Evolutionary conservation across 768 basidiomycete species (phyloP).

Genomic region (Boletus pseudo-olivaceus): DNA sequence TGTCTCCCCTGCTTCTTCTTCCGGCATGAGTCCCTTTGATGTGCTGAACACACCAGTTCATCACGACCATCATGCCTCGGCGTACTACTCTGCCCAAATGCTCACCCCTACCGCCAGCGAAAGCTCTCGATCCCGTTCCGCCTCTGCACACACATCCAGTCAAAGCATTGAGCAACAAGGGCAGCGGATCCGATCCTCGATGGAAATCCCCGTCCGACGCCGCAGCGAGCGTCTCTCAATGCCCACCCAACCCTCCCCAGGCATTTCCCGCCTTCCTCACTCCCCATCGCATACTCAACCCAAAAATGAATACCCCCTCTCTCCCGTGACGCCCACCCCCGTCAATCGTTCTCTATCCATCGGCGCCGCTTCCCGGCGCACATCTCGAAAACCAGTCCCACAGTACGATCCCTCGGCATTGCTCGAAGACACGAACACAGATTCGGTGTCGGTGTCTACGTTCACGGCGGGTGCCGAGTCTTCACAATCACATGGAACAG

Average conservation of each 20-base stretch:
- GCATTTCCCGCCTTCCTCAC: conserved; percentile 13
- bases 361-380: conserved; percentile 30
- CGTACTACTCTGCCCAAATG: conserved; percentile 15
- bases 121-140: conserved; percentile 6
- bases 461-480: conserved; percentile 23
- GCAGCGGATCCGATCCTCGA: conserved; percentile 31
- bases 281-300: conserved; percentile 15
- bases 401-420: conserved; percentile 39
- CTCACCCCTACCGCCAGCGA: conserved; percentile 2
- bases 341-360: conserved; percentile 29
- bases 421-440: conserved; percentile 17
- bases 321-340: conserved; percentile 19
- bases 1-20: conserved; percentile 13
- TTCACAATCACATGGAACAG: conserved; percentile 28
- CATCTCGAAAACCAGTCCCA: conserved; percentile 56
- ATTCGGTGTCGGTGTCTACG: conserved; percentile 21
- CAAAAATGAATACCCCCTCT: conserved; percentile 31
- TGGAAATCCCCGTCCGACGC: conserved; percentile 25
- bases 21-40: conserved; percentile 19
- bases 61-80: conserved; percentile 19
- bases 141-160: conserved; percentile 11
- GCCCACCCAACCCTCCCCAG: conserved; percentile 20
- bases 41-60: conserved; percentile 14
- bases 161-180: conserved; percentile 28
- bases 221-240: conserved; percentile 31